Evolutionary conservation across 2,329 filamentous ascomycete species (phyloP).

Genomic region (Trichoderma sp.): DNA sequence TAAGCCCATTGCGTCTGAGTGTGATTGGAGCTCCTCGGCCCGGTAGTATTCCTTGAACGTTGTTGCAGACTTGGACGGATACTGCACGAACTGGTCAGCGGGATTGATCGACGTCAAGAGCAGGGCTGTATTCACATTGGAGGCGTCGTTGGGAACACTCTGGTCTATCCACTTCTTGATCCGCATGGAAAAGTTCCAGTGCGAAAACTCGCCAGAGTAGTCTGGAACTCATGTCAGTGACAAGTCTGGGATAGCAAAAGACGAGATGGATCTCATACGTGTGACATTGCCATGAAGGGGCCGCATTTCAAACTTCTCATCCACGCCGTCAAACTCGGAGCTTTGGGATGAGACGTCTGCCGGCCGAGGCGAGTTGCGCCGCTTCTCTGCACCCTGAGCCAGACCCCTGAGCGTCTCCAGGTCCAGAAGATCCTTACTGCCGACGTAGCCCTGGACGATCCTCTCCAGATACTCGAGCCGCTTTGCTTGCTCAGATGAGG

Average conservation of each 20-base stretch:
- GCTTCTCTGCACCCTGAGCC: conserved; percentile 19
- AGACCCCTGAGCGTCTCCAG: conserved; percentile 27
- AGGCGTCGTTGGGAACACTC: conserved; percentile 38
- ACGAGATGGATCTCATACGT: conserved; percentile 6
- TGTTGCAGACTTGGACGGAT: conserved; percentile 35
- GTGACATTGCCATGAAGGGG: conserved; percentile 15
- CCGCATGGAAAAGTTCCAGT: conserved; percentile 57
- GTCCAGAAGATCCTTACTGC: conserved; percentile 24
- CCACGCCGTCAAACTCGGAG: conserved; percentile 33
- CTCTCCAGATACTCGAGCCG: conserved; percentile 27
- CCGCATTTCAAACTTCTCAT: conserved; percentile 27
- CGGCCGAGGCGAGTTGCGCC: conserved; percentile 4
- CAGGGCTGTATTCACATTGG: conserved; percentile 35
- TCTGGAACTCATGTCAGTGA: conserved; percentile 39
- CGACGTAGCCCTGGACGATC: conserved; percentile 28
- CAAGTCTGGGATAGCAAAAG: not conserved
- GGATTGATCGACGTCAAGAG: conserved; percentile 9
- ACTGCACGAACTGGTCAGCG: conserved; percentile 30
- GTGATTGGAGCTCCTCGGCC: conserved; percentile 50
- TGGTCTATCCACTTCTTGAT: conserved; percentile 54
- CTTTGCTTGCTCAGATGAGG: conserved; percentile 24
- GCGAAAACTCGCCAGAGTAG: conserved; percentile 56
- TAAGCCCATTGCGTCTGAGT: conserved; percentile 43
- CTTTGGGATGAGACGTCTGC: conserved; percentile 26
- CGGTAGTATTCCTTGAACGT: conserved; percentile 49